Percentiles rank a stretch among this genome's conserved stretches.
phyloP scores from a whole-genome alignment of 2,329 filamentous ascomycete species.

The Pseudogymnoascus sp. region DNA sequence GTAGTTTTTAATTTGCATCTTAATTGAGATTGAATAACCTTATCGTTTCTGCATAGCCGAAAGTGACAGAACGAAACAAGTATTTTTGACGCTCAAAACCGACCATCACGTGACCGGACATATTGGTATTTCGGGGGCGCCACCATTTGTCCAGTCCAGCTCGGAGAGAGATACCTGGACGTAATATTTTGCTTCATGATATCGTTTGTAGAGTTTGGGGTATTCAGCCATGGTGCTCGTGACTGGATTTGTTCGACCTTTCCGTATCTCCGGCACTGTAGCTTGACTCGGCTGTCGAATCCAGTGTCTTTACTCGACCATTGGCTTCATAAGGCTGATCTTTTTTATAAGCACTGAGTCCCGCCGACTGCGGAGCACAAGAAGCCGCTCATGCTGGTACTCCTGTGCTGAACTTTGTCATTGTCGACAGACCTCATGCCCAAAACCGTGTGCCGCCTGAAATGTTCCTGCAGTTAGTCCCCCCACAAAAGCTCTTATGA shows the following conservation, averaged over 20 bases:
- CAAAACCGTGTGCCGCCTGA: background rate
- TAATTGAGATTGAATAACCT: slow-evolving; percentile 7
- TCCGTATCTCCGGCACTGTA: background rate
- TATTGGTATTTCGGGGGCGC: background rate
- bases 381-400: background rate
- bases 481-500: background rate
- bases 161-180: background rate
- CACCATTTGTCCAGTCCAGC: background rate
- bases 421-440: background rate
- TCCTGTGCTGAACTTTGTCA: background rate
- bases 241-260: background rate
- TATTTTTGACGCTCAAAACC: background rate
- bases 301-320: background rate
- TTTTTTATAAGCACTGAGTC: background rate
- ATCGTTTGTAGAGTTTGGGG: background rate
- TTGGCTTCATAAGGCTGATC: background rate
- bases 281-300: background rate
- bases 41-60: slow-evolving; percentile 3
- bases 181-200: background rate
- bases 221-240: background rate
- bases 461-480: background rate
- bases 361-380: background rate
- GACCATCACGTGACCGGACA: background rate
- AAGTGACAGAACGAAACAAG: background rate
- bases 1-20: slow-evolving; percentile 1